Evolutionary conservation across 305 asterid genomes (phyloP).

Genomic region (Fraxinus xanthoxyloides): DNA sequence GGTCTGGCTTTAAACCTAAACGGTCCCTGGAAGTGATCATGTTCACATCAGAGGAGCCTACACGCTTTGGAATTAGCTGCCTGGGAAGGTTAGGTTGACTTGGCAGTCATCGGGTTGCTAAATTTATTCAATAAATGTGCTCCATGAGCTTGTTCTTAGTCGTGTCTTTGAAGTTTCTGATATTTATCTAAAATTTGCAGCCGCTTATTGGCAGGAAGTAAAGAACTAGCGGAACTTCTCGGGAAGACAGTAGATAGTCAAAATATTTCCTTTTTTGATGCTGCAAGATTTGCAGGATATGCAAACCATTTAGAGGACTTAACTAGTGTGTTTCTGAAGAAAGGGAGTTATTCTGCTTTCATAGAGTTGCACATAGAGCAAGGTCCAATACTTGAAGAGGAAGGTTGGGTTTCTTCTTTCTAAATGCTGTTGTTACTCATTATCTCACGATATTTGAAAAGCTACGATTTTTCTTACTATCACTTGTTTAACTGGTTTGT

Average conservation of each 20-base stretch:
- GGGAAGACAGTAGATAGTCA: conserved; percentile 62
- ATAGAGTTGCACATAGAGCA: conserved; percentile 94
- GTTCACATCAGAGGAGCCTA: conserved; percentile 99
- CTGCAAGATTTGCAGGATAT: conserved; percentile 78
- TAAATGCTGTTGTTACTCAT: background rate
- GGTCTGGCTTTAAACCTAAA: conserved; percentile 82
- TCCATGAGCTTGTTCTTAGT: background rate
- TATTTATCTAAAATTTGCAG: conserved; percentile 48
- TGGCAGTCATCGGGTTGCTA: background rate
- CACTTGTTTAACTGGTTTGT: background rate
- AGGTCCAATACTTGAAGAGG: conserved; percentile 94
- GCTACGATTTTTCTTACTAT: background rate
- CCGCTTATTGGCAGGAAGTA: conserved; percentile 82
- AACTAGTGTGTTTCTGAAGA: conserved; percentile 57
- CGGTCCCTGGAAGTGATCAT: conserved; percentile 88
- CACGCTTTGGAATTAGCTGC: conserved; percentile 92
- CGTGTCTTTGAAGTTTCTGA: conserved; percentile 17
- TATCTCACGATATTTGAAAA: background rate
- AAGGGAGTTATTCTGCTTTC: conserved; percentile 78
- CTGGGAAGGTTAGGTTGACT: conserved; percentile 71
- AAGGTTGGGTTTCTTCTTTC: conserved; percentile 44
- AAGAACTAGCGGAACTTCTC: conserved; percentile 57
- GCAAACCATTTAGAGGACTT: conserved; percentile 37
- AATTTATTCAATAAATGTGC: background rate
- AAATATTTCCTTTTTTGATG: conserved; percentile 61